phyloP scores from a whole-genome alignment of 306 rosid genomes.

The Malus asiatica region DNA sequence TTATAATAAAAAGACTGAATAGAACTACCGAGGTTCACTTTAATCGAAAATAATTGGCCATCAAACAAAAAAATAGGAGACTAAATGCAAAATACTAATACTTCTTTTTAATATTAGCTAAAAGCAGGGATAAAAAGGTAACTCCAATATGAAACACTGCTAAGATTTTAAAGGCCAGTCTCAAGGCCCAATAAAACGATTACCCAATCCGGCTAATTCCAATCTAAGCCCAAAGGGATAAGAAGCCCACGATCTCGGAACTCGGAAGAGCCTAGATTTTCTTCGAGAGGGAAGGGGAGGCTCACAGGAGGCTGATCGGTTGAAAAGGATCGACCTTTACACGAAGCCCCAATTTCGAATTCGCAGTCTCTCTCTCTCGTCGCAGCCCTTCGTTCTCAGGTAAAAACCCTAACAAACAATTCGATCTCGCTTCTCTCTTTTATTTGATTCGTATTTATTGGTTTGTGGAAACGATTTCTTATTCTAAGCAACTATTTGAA shows the following conservation, averaged over 20 bases:
- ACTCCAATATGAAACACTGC: not conserved
- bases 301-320: not conserved
- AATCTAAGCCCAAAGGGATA: not conserved
- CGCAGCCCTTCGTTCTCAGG: conserved; percentile 1
- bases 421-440: not conserved
- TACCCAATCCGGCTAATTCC: not conserved
- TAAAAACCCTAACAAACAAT: not conserved
- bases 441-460: not conserved
- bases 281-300: not conserved
- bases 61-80: too few species aligned
- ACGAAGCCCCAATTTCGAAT: not conserved
- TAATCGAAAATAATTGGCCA: too few species aligned
- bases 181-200: not conserved
- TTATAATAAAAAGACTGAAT: too few species aligned
- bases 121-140: not conserved
- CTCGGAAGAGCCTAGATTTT: not conserved
- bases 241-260: not conserved
- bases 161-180: not conserved
- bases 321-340: not conserved
- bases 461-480: not conserved
- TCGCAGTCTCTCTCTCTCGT: not conserved
- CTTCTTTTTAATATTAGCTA: too few species aligned
- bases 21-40: too few species aligned
- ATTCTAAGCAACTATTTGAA: not conserved
- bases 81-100: too few species aligned